These are phyloP conservation scores for Sonneratia caseolaris DNA, from an alignment of 345 rosid species.

Conservation along the genomic window DNA sequence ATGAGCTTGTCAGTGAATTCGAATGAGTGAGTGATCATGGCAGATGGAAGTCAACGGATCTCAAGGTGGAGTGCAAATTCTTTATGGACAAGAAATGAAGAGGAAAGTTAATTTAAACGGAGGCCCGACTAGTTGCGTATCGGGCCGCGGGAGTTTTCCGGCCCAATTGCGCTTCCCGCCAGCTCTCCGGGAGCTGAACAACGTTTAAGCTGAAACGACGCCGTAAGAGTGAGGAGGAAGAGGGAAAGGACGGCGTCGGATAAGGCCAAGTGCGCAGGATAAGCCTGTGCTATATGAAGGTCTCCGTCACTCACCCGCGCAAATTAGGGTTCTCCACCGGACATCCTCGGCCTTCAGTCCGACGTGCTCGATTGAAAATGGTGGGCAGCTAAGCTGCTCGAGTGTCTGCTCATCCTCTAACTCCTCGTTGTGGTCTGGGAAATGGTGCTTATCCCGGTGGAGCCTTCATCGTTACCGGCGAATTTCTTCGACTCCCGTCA, in stretches of 20 bases:
- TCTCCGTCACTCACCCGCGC: slow-evolving; percentile 36
- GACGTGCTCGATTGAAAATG: not conserved
- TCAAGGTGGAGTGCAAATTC: no score
- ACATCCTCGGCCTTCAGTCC: slow-evolving; percentile 3
- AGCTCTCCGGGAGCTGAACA: not conserved
- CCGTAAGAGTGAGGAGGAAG: not conserved
- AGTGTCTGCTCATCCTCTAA: not conserved
- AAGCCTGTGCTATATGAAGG: not conserved
- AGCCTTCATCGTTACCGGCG: not conserved
- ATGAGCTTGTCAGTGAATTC: no score
- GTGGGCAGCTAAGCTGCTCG: not conserved
- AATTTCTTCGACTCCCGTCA: not conserved
- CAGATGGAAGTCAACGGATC: no score
- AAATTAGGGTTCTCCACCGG: slow-evolving; percentile 54
- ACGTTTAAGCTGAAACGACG: not conserved
- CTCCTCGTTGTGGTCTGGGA: not conserved
- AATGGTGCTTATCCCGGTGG: not conserved
- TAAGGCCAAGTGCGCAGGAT: slow-evolving; percentile 1
- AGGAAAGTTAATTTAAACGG: no score
- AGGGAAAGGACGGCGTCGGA: not conserved
- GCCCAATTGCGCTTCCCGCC: not conserved
- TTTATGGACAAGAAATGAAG: no score
- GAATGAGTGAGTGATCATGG: no score
- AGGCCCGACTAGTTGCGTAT: not conserved
- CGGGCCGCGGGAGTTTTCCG: no score